A percentile compares a stretch with the other conserved stretches of the same genome.
Evolutionary conservation across 257 asterid species (phyloP).

Genomic region (Capsicum chinense): DNA sequence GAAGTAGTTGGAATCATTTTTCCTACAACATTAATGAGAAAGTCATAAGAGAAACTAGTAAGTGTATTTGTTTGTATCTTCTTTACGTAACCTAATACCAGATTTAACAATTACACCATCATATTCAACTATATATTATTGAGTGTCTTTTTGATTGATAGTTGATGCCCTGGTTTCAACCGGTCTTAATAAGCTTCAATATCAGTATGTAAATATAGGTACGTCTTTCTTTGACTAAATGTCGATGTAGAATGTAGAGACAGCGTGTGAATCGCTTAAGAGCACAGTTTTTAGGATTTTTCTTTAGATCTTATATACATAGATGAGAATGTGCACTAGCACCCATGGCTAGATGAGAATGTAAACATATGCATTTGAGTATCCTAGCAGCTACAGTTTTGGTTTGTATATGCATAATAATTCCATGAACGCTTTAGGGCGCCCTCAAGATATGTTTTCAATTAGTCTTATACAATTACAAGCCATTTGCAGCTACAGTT

Average conservation of each 20-base stretch:
- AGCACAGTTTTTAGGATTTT: not conserved
- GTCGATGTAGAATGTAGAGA: not conserved
- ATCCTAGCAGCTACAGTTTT: not conserved
- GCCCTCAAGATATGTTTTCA: too few relatives aligned
- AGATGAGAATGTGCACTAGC: not conserved
- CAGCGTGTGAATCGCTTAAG: not conserved
- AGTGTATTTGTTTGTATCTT: not conserved
- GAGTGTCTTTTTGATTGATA: conserved; percentile 35
- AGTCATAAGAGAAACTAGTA: conserved; percentile 75
- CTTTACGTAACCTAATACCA: not conserved
- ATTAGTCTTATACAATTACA: too few relatives aligned
- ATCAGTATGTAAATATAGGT: conserved; percentile 86
- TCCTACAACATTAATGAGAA: conserved; percentile 68
- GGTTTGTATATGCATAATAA: too few relatives aligned
- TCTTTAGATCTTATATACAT: not conserved
- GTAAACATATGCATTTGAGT: not conserved
- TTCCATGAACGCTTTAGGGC: too few relatives aligned
- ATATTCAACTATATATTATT: not conserved
- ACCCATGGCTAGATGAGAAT: not conserved
- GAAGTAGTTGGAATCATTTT: conserved; percentile 98
- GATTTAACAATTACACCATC: not conserved
- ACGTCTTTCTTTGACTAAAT: not conserved
- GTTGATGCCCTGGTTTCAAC: conserved; percentile 96
- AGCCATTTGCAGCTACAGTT: too few relatives aligned
- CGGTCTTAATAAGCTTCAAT: conserved; percentile 81